phyloP scores from a whole-genome alignment of 208 protist species.

The Phytomonas sp. region DNA sequence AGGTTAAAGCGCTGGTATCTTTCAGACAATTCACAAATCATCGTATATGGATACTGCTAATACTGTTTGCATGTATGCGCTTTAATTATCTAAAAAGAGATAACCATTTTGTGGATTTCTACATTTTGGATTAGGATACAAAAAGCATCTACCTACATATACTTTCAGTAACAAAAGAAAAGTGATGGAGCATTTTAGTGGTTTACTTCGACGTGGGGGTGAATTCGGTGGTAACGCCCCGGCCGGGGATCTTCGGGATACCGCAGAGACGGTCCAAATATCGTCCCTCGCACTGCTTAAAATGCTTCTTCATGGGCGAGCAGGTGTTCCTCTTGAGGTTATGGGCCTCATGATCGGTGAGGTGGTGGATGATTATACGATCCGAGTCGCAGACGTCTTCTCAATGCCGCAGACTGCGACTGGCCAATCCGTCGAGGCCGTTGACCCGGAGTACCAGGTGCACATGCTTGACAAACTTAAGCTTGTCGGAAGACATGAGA shows the following conservation, averaged over 20 bases:
- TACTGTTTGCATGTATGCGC: neutral
- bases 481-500: slow-evolving; percentile 97
- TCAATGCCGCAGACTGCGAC: slow-evolving; percentile 98
- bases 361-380: slow-evolving; percentile 99
- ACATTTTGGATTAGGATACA: neutral
- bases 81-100: neutral
- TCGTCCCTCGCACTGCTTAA: slow-evolving; percentile 99
- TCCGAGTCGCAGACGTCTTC: slow-evolving; percentile 98
- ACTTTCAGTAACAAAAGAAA: neutral
- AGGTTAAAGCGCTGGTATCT: neutral
- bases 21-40: neutral
- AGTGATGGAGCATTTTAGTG: neutral
- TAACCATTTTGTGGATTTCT: neutral
- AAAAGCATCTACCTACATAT: slow-evolving; percentile 1
- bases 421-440: slow-evolving; percentile 98
- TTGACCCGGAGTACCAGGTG: slow-evolving; percentile 99
- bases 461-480: slow-evolving; percentile 99
- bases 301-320: slow-evolving; percentile 99
- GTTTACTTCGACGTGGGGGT: slow-evolving; percentile 13
- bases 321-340: slow-evolving; percentile 99
- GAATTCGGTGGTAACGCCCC: slow-evolving; percentile 18
- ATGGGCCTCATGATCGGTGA: slow-evolving; percentile 99
- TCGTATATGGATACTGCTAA: neutral
- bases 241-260: slow-evolving; percentile 88
- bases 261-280: slow-evolving; percentile 98